Evolutionary conservation across 1,284 basidiomycete genomes (phyloP).

Genomic region (Apiotrichum brassicae): DNA sequence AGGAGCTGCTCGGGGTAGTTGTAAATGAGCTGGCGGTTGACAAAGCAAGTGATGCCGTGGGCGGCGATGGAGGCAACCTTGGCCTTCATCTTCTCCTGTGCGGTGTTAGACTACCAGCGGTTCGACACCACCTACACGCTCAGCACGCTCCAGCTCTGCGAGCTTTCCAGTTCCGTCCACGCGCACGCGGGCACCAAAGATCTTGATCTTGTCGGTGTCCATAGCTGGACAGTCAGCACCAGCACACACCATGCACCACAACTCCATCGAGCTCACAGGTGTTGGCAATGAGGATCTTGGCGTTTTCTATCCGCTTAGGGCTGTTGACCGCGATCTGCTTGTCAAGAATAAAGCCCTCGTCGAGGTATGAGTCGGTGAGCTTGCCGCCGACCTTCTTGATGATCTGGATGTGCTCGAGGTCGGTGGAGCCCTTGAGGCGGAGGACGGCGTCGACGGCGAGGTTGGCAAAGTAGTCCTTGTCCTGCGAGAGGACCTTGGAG

Average conservation of each 20-base stretch:
- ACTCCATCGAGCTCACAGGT: constrained; percentile 60
- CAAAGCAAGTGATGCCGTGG: constrained; percentile 96
- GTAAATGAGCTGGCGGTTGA: constrained; percentile 98
- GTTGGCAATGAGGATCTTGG: constrained; percentile 95
- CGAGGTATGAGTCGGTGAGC: constrained; percentile 95
- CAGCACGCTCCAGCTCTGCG: constrained; percentile 94
- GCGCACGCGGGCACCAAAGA: constrained; percentile 93
- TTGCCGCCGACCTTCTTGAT: constrained; percentile 99
- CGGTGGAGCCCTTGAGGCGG: constrained; percentile 85
- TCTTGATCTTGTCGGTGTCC: constrained; percentile 99
- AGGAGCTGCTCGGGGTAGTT: constrained; percentile 97
- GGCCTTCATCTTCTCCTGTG: constrained; percentile 92
- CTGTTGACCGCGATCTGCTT: constrained; percentile 94
- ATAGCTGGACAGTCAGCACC: constrained; percentile 60
- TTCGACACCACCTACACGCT: constrained; percentile 49
- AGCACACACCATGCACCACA: not conserved
- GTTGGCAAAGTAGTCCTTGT: constrained; percentile 98
- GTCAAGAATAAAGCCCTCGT: constrained; percentile 98
- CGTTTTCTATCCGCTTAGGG: constrained; percentile 89
- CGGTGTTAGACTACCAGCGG: constrained; percentile 49
- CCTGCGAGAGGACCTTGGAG: constrained; percentile 92
- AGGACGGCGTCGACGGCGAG: constrained; percentile 96
- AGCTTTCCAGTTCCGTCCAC: constrained; percentile 95
- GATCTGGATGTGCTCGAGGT: constrained; percentile 98
- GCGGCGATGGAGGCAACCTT: constrained; percentile 93